Conservation (phyloP, 148 eudicot genomes). For the Camellia japonica region DNA sequence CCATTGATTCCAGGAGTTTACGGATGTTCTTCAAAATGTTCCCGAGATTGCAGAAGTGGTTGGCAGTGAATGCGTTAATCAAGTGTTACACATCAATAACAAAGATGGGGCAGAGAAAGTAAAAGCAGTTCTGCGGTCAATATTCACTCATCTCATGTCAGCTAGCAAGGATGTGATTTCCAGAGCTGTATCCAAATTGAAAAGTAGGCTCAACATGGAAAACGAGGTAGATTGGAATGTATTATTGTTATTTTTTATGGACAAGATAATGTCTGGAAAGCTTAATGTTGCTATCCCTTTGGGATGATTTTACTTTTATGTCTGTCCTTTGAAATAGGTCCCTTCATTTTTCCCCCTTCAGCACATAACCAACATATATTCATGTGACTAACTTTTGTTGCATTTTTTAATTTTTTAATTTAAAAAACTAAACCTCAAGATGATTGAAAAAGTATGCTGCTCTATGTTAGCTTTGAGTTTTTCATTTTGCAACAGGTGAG, state of each 20-base stretch:
- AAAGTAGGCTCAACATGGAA: slow-evolving; percentile 51
- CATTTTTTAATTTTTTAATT: too few relatives aligned
- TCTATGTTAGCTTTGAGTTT: background rate
- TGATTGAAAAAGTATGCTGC: background rate
- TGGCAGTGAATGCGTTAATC: slow-evolving; percentile 49
- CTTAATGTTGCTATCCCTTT: background rate
- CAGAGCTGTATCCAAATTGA: slow-evolving; percentile 50
- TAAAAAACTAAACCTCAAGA: background rate
- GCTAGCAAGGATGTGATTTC: slow-evolving; percentile 60
- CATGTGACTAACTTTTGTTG: background rate
- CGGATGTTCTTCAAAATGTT: slow-evolving; percentile 53
- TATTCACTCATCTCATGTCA: slow-evolving; percentile 81
- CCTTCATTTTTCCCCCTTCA: background rate
- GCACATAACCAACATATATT: background rate
- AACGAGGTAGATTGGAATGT: slow-evolving; percentile 35
- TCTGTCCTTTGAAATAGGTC: background rate
- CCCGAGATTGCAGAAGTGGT: slow-evolving; percentile 81
- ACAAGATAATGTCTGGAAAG: background rate
- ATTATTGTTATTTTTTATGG: background rate
- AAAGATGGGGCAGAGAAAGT: slow-evolving; percentile 45
- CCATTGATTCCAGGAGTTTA: slow-evolving; percentile 57
- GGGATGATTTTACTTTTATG: background rate
- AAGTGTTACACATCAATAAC: slow-evolving; percentile 38
- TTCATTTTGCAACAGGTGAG: slow-evolving; percentile 27
- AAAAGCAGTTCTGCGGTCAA: slow-evolving; percentile 47